A percentile compares a stretch with the other conserved stretches of the same genome.
phyloP scores from a whole-genome alignment of 164 flowering plant species.

The Liquidambar formosana region DNA sequence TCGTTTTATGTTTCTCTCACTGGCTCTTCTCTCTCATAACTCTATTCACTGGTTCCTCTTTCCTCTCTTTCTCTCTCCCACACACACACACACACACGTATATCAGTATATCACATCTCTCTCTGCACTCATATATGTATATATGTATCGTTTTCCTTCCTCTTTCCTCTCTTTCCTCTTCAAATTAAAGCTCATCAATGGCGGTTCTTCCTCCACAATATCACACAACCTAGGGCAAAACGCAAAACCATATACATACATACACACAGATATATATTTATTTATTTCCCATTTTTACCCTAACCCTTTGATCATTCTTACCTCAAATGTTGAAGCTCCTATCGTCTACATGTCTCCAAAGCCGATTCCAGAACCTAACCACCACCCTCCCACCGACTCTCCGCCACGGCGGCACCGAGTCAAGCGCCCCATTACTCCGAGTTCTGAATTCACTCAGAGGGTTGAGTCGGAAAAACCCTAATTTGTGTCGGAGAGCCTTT shows the following conservation, averaged over 20 bases:
- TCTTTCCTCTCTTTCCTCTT: too few species aligned
- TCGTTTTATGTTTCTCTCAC: too few species aligned
- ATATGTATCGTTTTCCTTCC: too few species aligned
- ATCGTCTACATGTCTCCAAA: conserved; percentile 31
- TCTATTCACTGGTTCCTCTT: too few species aligned
- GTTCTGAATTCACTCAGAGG: conserved; percentile 39
- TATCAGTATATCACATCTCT: too few species aligned
- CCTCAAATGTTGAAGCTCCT: conserved; percentile 49
- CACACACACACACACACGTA: too few species aligned
- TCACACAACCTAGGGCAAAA: conserved; percentile 1
- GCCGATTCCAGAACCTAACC: conserved; percentile 15
- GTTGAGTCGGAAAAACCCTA: conserved; percentile 27
- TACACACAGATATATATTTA: too few species aligned
- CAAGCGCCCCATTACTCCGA: conserved; percentile 32
- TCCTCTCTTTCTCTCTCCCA: too few species aligned
- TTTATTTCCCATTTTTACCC: not conserved
- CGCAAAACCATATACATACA: not conserved
- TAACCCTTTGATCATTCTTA: not conserved
- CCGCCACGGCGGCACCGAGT: conserved; percentile 25
- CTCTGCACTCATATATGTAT: too few species aligned
- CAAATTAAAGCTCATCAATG: conserved; percentile 26
- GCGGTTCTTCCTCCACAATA: conserved; percentile 5
- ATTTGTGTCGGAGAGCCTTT: conserved; percentile 37
- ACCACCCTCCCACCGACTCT: conserved; percentile 15
- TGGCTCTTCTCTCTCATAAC: too few species aligned